Percentiles rank a stretch among this genome's conserved stretches.
Conservation (phyloP, 495 filamentous ascomycete genomes). For the Jackrogersella multiformis region DNA sequence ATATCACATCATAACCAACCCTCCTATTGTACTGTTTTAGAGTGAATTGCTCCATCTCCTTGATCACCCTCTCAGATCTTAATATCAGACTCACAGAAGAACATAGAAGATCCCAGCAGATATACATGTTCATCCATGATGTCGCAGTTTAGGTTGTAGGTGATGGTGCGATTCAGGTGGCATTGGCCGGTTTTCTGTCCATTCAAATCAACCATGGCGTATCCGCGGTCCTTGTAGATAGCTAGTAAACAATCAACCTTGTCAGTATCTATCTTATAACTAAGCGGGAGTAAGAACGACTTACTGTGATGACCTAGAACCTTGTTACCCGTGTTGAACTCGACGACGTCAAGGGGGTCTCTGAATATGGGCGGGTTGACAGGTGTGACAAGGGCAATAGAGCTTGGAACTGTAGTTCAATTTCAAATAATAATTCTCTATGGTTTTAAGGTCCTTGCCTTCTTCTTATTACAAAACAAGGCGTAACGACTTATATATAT, state of each 20-base stretch:
- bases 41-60: neutral
- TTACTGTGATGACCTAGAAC: constrained; percentile 31
- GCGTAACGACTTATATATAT: too few relatives aligned
- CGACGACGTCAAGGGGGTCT: constrained; percentile 27
- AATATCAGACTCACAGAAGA: constrained; percentile 16
- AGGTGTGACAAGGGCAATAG: too few relatives aligned
- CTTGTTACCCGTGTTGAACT: constrained; percentile 21
- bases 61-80: neutral
- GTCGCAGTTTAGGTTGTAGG: neutral
- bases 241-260: neutral
- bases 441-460: too few relatives aligned
- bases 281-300: neutral
- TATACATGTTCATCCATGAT: neutral
- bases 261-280: neutral
- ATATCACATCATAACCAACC: neutral
- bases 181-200: constrained; percentile 12
- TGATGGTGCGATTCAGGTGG: neutral
- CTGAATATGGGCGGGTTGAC: constrained; percentile 10
- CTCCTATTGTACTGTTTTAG: neutral
- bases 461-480: too few relatives aligned
- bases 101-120: constrained; percentile 19
- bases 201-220: neutral
- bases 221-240: constrained; percentile 17
- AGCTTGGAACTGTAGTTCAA: too few relatives aligned
- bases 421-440: too few relatives aligned